These are phyloP conservation scores for Beauveria sp. DNA, from an alignment of 2,329 filamentous ascomycete species.

Conservation along the genomic window DNA sequence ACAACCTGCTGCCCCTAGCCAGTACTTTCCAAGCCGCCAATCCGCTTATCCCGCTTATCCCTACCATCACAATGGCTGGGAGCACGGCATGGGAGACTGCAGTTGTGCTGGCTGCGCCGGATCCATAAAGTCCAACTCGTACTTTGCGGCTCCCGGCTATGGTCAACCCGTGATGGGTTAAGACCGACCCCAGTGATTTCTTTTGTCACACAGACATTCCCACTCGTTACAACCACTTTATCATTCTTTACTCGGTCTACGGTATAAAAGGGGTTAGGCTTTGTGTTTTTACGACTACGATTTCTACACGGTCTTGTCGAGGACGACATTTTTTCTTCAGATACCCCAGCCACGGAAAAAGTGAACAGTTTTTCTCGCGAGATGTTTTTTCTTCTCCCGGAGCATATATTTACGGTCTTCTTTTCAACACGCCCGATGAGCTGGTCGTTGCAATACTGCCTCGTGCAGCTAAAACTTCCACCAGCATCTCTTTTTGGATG, in stretches of 20 bases:
- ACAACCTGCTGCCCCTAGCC: slow-evolving; percentile 31
- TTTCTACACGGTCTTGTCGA: slow-evolving; percentile 23
- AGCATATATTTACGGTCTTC: slow-evolving; percentile 13
- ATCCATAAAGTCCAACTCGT: slow-evolving; percentile 38
- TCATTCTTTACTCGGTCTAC: slow-evolving; percentile 14
- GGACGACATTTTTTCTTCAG: slow-evolving; percentile 25
- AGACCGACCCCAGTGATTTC: slow-evolving; percentile 20
- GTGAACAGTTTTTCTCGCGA: slow-evolving; percentile 16
- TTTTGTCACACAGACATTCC: slow-evolving; percentile 13
- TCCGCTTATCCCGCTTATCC: slow-evolving; percentile 39
- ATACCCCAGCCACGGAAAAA: slow-evolving; percentile 33
- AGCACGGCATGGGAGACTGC: slow-evolving; percentile 42
- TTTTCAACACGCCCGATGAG: background rate
- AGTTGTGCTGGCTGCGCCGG: slow-evolving; percentile 39
- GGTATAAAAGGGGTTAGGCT: slow-evolving; percentile 19
- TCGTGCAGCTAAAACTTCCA: background rate
- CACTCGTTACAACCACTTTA: slow-evolving; percentile 15
- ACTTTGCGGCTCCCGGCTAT: slow-evolving; percentile 42
- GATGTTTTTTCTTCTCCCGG: slow-evolving; percentile 19
- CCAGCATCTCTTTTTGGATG: background rate
- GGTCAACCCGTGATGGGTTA: slow-evolving; percentile 49
- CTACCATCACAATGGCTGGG: slow-evolving; percentile 38
- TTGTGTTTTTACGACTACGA: slow-evolving; percentile 26
- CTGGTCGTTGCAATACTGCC: background rate
- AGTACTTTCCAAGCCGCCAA: slow-evolving; percentile 34